A percentile compares a stretch with the other conserved stretches of the same genome.
phyloP scores from a whole-genome alignment of 108 stramenopile species.

The Parmales sp. region DNA sequence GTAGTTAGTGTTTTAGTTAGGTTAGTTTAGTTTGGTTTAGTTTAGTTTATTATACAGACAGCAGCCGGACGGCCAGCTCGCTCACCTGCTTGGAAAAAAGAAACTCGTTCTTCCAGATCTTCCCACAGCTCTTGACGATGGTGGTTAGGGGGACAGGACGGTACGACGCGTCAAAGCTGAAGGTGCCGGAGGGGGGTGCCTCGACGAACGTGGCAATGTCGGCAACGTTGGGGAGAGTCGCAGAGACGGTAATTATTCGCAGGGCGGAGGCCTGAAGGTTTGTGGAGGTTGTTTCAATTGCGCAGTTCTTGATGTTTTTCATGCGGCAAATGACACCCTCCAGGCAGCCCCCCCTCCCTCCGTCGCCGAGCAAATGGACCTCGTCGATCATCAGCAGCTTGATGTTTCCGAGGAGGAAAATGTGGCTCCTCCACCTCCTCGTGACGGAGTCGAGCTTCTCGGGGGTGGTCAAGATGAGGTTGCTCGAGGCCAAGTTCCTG shows the following conservation, averaged over 20 bases:
- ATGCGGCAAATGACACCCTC: slow-evolving; percentile 78
- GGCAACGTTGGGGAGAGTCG: slow-evolving; percentile 83
- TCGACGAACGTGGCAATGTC: slow-evolving; percentile 79
- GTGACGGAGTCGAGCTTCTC: slow-evolving; percentile 94
- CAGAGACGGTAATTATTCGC: slow-evolving; percentile 81
- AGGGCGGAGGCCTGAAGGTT: slow-evolving; percentile 45
- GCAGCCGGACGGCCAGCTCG: slow-evolving; percentile 53
- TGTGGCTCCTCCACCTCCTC: slow-evolving; percentile 77
- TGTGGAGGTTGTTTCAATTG: background rate
- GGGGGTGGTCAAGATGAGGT: slow-evolving; percentile 86
- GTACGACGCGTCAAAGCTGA: slow-evolving; percentile 70
- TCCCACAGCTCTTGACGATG: slow-evolving; percentile 57
- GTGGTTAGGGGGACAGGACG: slow-evolving; percentile 78
- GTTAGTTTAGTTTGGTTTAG: too few relatives aligned
- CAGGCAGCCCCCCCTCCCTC: slow-evolving; percentile 66
- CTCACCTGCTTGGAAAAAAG: slow-evolving; percentile 71
- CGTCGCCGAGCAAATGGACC: slow-evolving; percentile 84
- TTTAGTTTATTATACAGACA: too few relatives aligned
- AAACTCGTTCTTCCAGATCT: slow-evolving; percentile 63
- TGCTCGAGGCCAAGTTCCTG: slow-evolving; percentile 53
- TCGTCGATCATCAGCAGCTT: slow-evolving; percentile 87
- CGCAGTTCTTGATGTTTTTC: slow-evolving; percentile 34
- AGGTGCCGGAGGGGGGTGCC: slow-evolving; percentile 54
- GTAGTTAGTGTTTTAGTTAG: too few relatives aligned
- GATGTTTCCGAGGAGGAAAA: slow-evolving; percentile 73